phyloP scores from a whole-genome alignment of 768 basidiomycete genomes.

The Coprinopsis cinerea region DNA sequence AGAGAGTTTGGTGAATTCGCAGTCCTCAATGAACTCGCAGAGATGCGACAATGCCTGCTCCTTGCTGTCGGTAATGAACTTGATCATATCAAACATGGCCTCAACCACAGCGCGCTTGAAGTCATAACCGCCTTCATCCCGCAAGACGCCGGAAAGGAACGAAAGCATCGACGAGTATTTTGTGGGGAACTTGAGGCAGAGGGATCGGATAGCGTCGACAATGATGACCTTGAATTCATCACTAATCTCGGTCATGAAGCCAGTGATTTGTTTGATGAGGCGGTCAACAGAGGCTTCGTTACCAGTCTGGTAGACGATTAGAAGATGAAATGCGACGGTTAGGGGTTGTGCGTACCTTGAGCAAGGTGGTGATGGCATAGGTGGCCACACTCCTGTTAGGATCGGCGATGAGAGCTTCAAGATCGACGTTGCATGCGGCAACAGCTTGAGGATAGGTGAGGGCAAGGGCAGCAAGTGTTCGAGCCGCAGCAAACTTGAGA shows the following conservation, averaged over 20 bases:
- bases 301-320: constrained; percentile 60
- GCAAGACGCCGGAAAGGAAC: constrained; percentile 93
- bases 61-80: constrained; percentile 91
- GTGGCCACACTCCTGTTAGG: constrained; percentile 94
- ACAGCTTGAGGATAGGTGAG: constrained; percentile 83
- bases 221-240: constrained; percentile 99
- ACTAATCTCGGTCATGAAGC: constrained; percentile 98
- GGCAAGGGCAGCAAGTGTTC: constrained; percentile 87
- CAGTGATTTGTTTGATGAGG: constrained; percentile 97
- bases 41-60: constrained; percentile 97
- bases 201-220: constrained; percentile 94
- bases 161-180: constrained; percentile 97
- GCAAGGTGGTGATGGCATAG: constrained; percentile 95
- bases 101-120: constrained; percentile 99
- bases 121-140: constrained; percentile 98
- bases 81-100: constrained; percentile 99
- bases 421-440: constrained; percentile 89
- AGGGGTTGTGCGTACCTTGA: too few relatives aligned
- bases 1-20: constrained; percentile 98
- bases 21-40: constrained; percentile 99
- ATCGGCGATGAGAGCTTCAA: constrained; percentile 95
- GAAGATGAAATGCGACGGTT: too few relatives aligned
- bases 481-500: constrained; percentile 95
- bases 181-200: constrained; percentile 97
- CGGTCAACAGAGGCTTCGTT: constrained; percentile 99